Evolutionary conservation across 495 filamentous ascomycete genomes (phyloP).

Genomic region (Amniculicola lignicola): DNA sequence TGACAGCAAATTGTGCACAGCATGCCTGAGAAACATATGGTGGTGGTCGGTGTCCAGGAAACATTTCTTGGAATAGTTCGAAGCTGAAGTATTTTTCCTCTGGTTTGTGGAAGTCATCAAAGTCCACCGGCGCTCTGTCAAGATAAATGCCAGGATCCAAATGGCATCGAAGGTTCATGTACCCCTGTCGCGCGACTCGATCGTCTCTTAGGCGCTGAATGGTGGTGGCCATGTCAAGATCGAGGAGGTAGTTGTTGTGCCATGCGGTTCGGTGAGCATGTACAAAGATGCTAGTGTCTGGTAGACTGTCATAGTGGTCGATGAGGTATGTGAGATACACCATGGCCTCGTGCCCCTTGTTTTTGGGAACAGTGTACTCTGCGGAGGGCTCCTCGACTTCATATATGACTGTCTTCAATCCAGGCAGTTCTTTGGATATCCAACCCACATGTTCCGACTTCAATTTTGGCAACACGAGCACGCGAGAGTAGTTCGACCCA

Average conservation of each 20-base stretch:
- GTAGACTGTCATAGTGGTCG: slow-evolving; percentile 32
- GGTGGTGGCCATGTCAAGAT: slow-evolving; percentile 51
- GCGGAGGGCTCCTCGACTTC: slow-evolving; percentile 21
- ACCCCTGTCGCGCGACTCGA: slow-evolving; percentile 56
- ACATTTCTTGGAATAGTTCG: slow-evolving; percentile 20
- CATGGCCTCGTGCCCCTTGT: slow-evolving; percentile 34
- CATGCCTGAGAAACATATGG: slow-evolving; percentile 22
- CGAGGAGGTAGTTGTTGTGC: slow-evolving; percentile 47
- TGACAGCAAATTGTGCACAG: slow-evolving; percentile 26
- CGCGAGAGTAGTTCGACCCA: slow-evolving; percentile 43
- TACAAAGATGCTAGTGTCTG: slow-evolving; percentile 28
- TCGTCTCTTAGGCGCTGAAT: slow-evolving; percentile 52
- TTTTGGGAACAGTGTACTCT: slow-evolving; percentile 15
- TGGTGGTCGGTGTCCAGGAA: slow-evolving; percentile 17
- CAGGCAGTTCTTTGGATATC: slow-evolving; percentile 47
- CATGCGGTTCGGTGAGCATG: slow-evolving; percentile 25
- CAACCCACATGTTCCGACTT: slow-evolving; percentile 57
- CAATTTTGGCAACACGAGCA: slow-evolving; percentile 57
- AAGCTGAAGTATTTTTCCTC: slow-evolving; percentile 21
- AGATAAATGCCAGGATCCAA: slow-evolving; percentile 54
- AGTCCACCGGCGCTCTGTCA: slow-evolving; percentile 13
- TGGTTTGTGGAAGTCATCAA: slow-evolving; percentile 20
- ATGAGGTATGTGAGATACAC: slow-evolving; percentile 34
- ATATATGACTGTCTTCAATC: slow-evolving; percentile 18
- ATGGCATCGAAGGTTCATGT: slow-evolving; percentile 63